Evolutionary conservation across 768 basidiomycete genomes (phyloP).

Genomic region (Rhizopogon vulgaris): DNA sequence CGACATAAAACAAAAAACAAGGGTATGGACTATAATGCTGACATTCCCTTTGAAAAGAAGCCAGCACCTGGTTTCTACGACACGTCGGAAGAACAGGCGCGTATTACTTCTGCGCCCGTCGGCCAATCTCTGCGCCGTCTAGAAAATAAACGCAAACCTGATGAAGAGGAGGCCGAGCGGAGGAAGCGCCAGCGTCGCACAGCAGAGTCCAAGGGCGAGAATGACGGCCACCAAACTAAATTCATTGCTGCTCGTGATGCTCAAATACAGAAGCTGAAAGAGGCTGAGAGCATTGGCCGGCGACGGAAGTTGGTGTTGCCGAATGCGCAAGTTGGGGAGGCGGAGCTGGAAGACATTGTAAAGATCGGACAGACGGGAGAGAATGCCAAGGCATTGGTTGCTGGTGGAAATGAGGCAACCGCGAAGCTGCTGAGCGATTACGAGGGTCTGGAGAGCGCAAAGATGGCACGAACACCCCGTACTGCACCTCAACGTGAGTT

Average conservation of each 20-base stretch:
- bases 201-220: slow-evolving; percentile 54
- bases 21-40: slow-evolving; percentile 99
- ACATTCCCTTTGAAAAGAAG: slow-evolving; percentile 98
- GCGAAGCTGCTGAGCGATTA: slow-evolving; percentile 89
- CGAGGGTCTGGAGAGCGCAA: slow-evolving; percentile 80
- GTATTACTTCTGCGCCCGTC: slow-evolving; percentile 79
- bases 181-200: slow-evolving; percentile 81
- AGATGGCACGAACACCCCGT: slow-evolving; percentile 90
- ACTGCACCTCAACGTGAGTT: slow-evolving; percentile 89
- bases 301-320: slow-evolving; percentile 82
- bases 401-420: slow-evolving; percentile 77
- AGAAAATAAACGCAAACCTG: slow-evolving; percentile 92
- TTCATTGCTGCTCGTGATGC: slow-evolving; percentile 96
- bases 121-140: slow-evolving; percentile 88
- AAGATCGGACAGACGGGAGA: slow-evolving; percentile 95
- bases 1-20: slow-evolving; percentile 92
- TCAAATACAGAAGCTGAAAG: slow-evolving; percentile 96
- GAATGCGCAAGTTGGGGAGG: slow-evolving; percentile 87
- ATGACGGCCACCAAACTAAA: slow-evolving; percentile 72
- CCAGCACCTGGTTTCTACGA: slow-evolving; percentile 96
- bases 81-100: slow-evolving; percentile 88
- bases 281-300: slow-evolving; percentile 91
- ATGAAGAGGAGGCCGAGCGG: slow-evolving; percentile 89
- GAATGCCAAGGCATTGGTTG: slow-evolving; percentile 79
- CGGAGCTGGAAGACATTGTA: slow-evolving; percentile 94